These are phyloP conservation scores for Colletotrichum musae DNA, from an alignment of 2,329 filamentous ascomycete species.

Conservation along the genomic window DNA sequence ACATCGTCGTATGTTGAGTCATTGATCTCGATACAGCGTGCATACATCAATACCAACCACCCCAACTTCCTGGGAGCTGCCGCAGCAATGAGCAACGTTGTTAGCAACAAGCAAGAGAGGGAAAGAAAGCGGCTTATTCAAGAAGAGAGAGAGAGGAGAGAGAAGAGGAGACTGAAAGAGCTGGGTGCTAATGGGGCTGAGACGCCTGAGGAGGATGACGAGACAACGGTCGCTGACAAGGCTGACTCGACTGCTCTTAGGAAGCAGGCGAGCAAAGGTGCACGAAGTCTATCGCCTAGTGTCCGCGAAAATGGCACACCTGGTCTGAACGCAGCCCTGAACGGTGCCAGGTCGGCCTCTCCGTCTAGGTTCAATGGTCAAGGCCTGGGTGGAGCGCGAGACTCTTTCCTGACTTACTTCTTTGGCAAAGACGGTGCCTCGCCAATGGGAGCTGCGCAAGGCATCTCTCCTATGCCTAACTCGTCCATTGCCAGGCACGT, in stretches of 20 bases:
- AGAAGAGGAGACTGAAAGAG: conserved; percentile 87
- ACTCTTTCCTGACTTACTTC: conserved; percentile 98
- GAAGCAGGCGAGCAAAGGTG: conserved; percentile 71
- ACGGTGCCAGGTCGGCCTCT: conserved; percentile 74
- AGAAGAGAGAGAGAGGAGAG: conserved; percentile 89
- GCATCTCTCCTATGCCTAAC: conserved; percentile 55
- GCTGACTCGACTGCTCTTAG: conserved; percentile 63
- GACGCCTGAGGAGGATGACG: conserved; percentile 76
- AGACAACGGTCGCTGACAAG: conserved; percentile 63
- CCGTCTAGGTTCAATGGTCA: conserved; percentile 74
- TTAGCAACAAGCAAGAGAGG: conserved; percentile 93
- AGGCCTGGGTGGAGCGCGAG: conserved; percentile 75
- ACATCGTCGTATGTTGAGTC: conserved; percentile 94
- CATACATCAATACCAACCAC: conserved; percentile 99
- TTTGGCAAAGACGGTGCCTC: conserved; percentile 91
- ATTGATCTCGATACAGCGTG: conserved; percentile 95
- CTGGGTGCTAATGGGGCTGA: conserved; percentile 84
- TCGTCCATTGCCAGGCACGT: conserved; percentile 73
- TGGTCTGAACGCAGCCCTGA: conserved; percentile 76
- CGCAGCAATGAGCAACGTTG: conserved; percentile 97
- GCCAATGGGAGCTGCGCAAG: conserved; percentile 56
- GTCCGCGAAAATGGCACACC: conserved; percentile 76
- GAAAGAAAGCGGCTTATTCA: conserved; percentile 85
- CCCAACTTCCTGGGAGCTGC: conserved; percentile 98
- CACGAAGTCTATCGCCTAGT: conserved; percentile 87